Evolutionary conservation across 2,329 filamentous ascomycete species (phyloP).

Genomic region (Botrytis hyacinthi): DNA sequence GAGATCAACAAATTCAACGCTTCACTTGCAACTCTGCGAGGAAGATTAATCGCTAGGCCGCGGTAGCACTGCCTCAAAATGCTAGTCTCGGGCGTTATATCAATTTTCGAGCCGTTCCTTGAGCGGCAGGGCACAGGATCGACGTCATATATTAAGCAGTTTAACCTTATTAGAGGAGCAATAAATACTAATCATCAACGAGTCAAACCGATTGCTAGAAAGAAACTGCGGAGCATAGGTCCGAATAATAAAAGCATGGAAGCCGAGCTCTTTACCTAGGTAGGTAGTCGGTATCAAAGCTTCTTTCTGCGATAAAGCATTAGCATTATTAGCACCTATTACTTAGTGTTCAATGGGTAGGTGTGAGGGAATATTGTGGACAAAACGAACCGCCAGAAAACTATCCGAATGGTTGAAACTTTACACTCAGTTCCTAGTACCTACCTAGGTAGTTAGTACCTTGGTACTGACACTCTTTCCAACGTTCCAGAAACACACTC

Average conservation of each 20-base stretch:
- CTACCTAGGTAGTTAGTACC: not conserved
- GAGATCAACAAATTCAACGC: not conserved
- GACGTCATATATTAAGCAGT: not conserved
- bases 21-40: not conserved
- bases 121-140: not conserved
- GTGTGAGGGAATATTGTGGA: not conserved
- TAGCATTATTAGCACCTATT: too few species aligned
- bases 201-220: not conserved
- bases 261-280: not conserved
- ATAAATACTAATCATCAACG: not conserved
- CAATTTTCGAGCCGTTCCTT: not conserved
- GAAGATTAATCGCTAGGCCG: not conserved
- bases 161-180: not conserved
- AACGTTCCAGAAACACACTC: not conserved
- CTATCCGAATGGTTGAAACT: not conserved
- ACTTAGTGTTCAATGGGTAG: not conserved
- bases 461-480: not conserved
- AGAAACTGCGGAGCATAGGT: not conserved
- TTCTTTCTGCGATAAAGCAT: not conserved
- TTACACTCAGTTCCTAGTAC: not conserved
- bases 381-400: not conserved
- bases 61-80: conserved; percentile 1
- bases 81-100: not conserved
- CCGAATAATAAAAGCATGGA: not conserved
- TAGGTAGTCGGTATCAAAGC: not conserved